Percentiles rank a stretch among this genome's conserved stretches.
Evolutionary conservation across 1,139 yeast genomes (phyloP).

Genomic region (Lodderomyces elongisporus): DNA sequence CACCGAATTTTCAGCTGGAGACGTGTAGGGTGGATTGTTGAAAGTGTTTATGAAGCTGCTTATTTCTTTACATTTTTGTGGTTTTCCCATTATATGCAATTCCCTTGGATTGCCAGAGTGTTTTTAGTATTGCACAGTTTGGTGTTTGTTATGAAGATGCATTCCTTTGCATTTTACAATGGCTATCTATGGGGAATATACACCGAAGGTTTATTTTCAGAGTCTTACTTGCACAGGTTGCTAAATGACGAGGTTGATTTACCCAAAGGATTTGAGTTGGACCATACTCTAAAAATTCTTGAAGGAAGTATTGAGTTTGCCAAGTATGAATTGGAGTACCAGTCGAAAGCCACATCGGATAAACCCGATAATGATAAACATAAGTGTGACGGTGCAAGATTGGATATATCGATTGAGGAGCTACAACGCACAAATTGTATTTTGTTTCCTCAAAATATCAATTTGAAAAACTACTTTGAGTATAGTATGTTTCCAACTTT

Average conservation of each 20-base stretch:
- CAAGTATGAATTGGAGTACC: conserved; percentile 55
- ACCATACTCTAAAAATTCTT: conserved; percentile 25
- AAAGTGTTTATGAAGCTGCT: conserved; percentile 49
- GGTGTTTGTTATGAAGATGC: conserved; percentile 88
- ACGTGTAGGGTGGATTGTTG: conserved; percentile 54
- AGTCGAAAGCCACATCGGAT: conserved; percentile 25
- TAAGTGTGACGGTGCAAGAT: conserved; percentile 12
- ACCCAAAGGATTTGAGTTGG: conserved; percentile 21
- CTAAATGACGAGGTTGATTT: conserved; percentile 12
- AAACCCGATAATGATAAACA: conserved; percentile 9
- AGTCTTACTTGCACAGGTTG: conserved; percentile 22
- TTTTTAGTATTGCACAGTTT: conserved; percentile 77
- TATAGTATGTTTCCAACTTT: conserved; percentile 90
- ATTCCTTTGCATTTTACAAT: conserved; percentile 82
- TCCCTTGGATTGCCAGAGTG: conserved; percentile 86
- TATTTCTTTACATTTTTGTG: conserved; percentile 47
- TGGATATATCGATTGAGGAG: conserved; percentile 16
- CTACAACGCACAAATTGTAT: conserved; percentile 20
- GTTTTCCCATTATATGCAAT: conserved; percentile 43
- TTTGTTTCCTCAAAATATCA: conserved; percentile 68
- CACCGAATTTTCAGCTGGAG: conserved; percentile 50
- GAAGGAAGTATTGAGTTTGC: conserved; percentile 55
- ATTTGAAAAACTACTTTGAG: conserved; percentile 60
- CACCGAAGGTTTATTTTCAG: conserved; percentile 53
- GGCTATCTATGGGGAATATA: conserved; percentile 75